These are phyloP conservation scores for Sporisorium sorghi DNA, from an alignment of 1,284 basidiomycete species.

Conservation along the genomic window DNA sequence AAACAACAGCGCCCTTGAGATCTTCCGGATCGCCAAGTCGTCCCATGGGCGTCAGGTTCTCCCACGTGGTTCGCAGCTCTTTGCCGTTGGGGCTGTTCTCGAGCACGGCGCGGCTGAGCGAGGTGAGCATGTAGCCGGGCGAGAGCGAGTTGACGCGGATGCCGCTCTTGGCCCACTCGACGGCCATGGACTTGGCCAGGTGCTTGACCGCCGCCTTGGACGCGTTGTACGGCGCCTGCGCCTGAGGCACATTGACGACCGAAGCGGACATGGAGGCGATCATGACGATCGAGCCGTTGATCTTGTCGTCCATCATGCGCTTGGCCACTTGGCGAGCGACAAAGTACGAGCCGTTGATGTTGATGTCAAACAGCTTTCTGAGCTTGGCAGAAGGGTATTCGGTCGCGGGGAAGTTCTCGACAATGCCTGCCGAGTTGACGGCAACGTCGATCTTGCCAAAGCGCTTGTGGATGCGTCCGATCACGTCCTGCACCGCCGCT, in stretches of 20 bases:
- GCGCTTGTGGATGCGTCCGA: slow-evolving; percentile 69
- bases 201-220: slow-evolving; percentile 83
- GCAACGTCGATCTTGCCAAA: slow-evolving; percentile 82
- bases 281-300: slow-evolving; percentile 82
- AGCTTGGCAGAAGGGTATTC: slow-evolving; percentile 76
- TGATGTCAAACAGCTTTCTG: slow-evolving; percentile 82
- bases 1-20: slow-evolving; percentile 79
- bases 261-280: slow-evolving; percentile 88
- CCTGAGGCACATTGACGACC: slow-evolving; percentile 78
- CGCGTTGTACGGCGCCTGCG: slow-evolving; percentile 95
- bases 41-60: slow-evolving; percentile 88
- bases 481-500: slow-evolving; percentile 52
- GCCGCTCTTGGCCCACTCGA: slow-evolving; percentile 88
- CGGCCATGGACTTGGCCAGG: slow-evolving; percentile 84
- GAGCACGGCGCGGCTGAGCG: slow-evolving; percentile 74
- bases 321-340: slow-evolving; percentile 91
- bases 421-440: slow-evolving; percentile 76
- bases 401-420: slow-evolving; percentile 90
- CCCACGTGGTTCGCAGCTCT: slow-evolving; percentile 77
- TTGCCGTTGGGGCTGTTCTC: slow-evolving; percentile 71
- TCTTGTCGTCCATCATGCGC: slow-evolving; percentile 73
- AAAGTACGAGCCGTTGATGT: slow-evolving; percentile 85
- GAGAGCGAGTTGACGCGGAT: slow-evolving; percentile 79
- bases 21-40: slow-evolving; percentile 69
- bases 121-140: slow-evolving; percentile 75